phyloP scores from a whole-genome alignment of 345 rosid genomes.

The Moricandia moricandioides region DNA sequence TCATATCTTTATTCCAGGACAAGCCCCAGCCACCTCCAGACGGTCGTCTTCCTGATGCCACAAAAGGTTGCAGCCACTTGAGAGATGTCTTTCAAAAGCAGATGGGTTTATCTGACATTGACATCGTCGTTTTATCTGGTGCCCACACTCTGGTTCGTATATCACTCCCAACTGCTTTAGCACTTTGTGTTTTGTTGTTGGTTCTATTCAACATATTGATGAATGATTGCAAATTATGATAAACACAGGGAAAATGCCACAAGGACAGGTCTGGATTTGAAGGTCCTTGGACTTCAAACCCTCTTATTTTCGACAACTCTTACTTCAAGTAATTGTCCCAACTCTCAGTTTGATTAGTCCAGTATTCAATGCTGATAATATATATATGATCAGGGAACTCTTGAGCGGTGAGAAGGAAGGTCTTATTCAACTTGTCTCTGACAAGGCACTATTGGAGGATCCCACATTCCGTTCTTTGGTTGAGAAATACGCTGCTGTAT shows the following conservation, averaged over 20 bases:
- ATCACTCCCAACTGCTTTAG: not conserved
- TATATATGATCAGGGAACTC: slow-evolving; percentile 54
- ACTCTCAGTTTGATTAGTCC: not conserved
- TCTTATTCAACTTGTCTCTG: slow-evolving; percentile 73
- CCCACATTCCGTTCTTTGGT: slow-evolving; percentile 82
- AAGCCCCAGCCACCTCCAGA: slow-evolving; percentile 88
- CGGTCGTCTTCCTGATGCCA: slow-evolving; percentile 98
- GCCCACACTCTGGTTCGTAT: slow-evolving; percentile 85
- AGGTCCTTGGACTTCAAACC: slow-evolving; percentile 89
- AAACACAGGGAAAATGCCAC: slow-evolving; percentile 82
- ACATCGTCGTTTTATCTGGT: slow-evolving; percentile 90
- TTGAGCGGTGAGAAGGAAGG: slow-evolving; percentile 83
- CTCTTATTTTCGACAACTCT: slow-evolving; percentile 84
- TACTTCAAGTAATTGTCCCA: slow-evolving; percentile 69
- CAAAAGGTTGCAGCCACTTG: slow-evolving; percentile 77
- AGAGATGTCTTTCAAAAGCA: slow-evolving; percentile 60
- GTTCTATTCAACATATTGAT: not conserved
- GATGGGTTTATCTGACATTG: slow-evolving; percentile 91
- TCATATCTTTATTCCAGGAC: slow-evolving; percentile 50
- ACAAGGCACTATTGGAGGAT: slow-evolving; percentile 76
- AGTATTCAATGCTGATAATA: not conserved
- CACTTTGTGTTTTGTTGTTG: not conserved
- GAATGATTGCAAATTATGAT: not conserved
- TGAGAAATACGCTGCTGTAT: slow-evolving; percentile 84
- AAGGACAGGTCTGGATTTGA: slow-evolving; percentile 97